These are phyloP conservation scores for Colletotrichum orbiculare DNA, from an alignment of 2,329 filamentous ascomycete species.

Conservation along the genomic window DNA sequence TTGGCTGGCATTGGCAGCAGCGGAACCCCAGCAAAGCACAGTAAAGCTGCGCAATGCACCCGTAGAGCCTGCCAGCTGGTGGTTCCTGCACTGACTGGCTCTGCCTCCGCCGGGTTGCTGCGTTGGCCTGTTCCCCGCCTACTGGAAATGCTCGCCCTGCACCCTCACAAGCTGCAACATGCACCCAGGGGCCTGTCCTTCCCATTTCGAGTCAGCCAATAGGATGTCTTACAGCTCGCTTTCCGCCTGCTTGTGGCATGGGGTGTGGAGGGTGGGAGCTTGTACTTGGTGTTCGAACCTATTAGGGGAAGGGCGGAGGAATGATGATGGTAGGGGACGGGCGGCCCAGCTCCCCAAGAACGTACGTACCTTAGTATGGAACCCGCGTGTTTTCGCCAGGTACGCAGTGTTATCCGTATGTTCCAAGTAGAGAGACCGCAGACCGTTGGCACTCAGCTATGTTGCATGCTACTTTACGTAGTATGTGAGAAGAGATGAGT, in stretches of 20 bases:
- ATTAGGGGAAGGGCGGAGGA: neutral
- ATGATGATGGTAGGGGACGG: conserved; percentile 13
- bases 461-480: too few species aligned
- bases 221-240: conserved; percentile 11
- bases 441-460: too few species aligned
- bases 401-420: too few species aligned
- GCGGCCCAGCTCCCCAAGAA: conserved; percentile 21
- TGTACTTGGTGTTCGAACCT: neutral
- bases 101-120: conserved; percentile 18
- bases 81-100: conserved; percentile 34
- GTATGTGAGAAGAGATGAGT: too few species aligned
- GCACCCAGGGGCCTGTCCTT: conserved; percentile 25
- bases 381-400: neutral
- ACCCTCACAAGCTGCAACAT: conserved; percentile 1
- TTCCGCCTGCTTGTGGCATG: conserved; percentile 25
- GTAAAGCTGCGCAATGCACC: conserved; percentile 24
- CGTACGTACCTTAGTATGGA: conserved; percentile 16
- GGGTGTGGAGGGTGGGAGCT: conserved; percentile 13
- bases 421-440: too few species aligned
- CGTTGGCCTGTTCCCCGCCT: conserved; percentile 30
- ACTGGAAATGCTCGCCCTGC: conserved; percentile 23
- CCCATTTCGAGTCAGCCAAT: conserved; percentile 23
- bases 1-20: neutral
- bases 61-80: neutral
- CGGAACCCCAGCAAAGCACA: conserved; percentile 16